phyloP scores from a whole-genome alignment of 129 eudicot species.

The Artemisia argyi region DNA sequence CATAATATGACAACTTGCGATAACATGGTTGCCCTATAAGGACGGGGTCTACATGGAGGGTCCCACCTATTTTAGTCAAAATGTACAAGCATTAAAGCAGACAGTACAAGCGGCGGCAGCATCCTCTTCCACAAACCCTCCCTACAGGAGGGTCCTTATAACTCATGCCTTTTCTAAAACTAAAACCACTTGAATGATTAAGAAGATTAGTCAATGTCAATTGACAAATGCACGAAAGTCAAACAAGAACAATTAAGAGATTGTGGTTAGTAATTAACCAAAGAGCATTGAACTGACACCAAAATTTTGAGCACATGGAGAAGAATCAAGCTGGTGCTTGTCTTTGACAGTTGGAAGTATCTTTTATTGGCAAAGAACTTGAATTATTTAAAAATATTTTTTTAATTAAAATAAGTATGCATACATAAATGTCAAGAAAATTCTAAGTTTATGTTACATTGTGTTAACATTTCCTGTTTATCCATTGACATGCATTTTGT shows the following conservation, averaged over 20 bases:
- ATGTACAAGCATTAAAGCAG: too few relatives aligned
- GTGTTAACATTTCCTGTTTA: too few relatives aligned
- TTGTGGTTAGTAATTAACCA: conserved; percentile 13
- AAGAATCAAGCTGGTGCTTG: conserved; percentile 56
- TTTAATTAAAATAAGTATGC: neutral
- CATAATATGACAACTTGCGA: neutral
- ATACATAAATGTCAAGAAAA: neutral
- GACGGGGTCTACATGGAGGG: too few relatives aligned
- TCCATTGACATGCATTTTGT: too few relatives aligned
- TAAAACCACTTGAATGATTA: conserved; percentile 9
- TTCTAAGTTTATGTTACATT: too few relatives aligned
- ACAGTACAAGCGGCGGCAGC: too few relatives aligned
- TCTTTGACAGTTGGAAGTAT: conserved; percentile 38
- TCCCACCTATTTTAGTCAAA: too few relatives aligned
- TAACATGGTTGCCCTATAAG: too few relatives aligned
- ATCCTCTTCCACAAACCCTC: too few relatives aligned
- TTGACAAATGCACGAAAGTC: conserved; percentile 20
- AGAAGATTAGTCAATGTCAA: conserved; percentile 16
- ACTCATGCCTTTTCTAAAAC: neutral
- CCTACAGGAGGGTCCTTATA: too few relatives aligned
- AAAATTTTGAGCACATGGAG: conserved; percentile 61
- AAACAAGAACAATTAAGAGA: conserved; percentile 19
- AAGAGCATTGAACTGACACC: conserved; percentile 26
- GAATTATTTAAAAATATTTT: neutral
- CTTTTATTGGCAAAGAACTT: conserved; percentile 23